Conservation (phyloP, 345 rosid genomes). For the Cardamine occulta region DNA sequence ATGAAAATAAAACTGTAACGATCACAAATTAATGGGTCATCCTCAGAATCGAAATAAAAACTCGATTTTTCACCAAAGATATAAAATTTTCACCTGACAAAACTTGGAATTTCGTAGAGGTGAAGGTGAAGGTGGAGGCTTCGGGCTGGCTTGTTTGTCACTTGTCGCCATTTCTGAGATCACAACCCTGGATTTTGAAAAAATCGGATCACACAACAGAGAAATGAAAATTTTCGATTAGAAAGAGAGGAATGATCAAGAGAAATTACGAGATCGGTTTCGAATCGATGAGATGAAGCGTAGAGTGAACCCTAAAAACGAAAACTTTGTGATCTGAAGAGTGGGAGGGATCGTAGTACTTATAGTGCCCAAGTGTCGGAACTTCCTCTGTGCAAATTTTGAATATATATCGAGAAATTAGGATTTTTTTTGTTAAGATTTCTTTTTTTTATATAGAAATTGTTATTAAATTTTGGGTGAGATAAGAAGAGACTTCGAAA, state of each 20-base stretch:
- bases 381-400: constrained; percentile 15
- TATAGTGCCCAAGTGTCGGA: constrained; percentile 42
- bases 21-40: constrained; percentile 8
- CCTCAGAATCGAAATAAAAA: neutral
- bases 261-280: constrained; percentile 11
- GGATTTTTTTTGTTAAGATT: neutral
- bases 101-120: constrained; percentile 88
- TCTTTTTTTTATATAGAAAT: neutral
- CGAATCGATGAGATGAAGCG: neutral
- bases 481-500: constrained; percentile 32
- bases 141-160: constrained; percentile 53
- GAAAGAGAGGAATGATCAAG: neutral
- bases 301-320: constrained; percentile 32
- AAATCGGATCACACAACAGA: neutral
- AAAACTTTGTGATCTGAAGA: constrained; percentile 32
- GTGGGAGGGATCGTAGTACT: constrained; percentile 16
- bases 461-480: neutral
- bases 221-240: neutral
- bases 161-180: constrained; percentile 68
- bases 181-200: constrained; percentile 20
- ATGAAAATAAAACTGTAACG: neutral
- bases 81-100: constrained; percentile 60
- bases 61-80: neutral
- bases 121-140: constrained; percentile 91
- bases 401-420: constrained; percentile 14